These are phyloP conservation scores for Penicillium oxalicum DNA, from an alignment of 2,329 filamentous ascomycete genomes.

Conservation along the genomic window DNA sequence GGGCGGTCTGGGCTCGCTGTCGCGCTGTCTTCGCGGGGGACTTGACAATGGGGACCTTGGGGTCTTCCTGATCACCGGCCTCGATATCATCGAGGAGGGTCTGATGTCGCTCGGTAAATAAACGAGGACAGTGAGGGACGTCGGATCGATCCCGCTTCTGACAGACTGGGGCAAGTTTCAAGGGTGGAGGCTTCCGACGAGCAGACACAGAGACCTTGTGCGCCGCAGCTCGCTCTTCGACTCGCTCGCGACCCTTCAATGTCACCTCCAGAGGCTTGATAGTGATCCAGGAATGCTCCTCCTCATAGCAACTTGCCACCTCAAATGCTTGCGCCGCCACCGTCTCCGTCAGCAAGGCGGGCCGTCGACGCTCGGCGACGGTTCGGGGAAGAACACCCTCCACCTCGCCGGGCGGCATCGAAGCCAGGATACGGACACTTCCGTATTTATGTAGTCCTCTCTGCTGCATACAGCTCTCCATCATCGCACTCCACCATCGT, in stretches of 20 bases:
- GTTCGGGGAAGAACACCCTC: conserved; percentile 54
- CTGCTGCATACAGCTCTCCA: conserved; percentile 53
- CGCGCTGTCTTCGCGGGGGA: conserved; percentile 10
- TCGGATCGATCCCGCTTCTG: conserved; percentile 11
- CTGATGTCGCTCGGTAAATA: conserved; percentile 32
- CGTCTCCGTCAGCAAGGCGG: conserved; percentile 56
- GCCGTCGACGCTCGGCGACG: conserved; percentile 51
- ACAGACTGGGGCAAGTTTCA: conserved; percentile 22
- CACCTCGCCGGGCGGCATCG: conserved; percentile 60
- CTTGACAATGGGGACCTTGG: conserved; percentile 15
- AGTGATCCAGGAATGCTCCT: conserved; percentile 15
- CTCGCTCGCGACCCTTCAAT: conserved; percentile 21
- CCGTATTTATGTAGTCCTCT: conserved; percentile 68
- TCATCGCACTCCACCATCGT: conserved; percentile 51
- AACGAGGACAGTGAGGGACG: conserved; percentile 32
- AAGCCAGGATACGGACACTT: conserved; percentile 70
- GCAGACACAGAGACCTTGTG: conserved; percentile 26
- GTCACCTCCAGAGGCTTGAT: conserved; percentile 24
- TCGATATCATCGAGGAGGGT: conserved; percentile 10
- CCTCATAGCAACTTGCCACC: conserved; percentile 45
- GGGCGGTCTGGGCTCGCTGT: background rate
- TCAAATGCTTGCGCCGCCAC: conserved; percentile 42
- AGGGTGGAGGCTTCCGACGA: conserved; percentile 21
- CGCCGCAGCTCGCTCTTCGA: conserved; percentile 25
- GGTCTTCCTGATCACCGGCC: background rate